Percentiles rank a stretch among this genome's conserved stretches.
These are phyloP conservation scores for Notholithocarpus densiflorus DNA, from an alignment of 306 rosid species.

Conservation along the genomic window DNA sequence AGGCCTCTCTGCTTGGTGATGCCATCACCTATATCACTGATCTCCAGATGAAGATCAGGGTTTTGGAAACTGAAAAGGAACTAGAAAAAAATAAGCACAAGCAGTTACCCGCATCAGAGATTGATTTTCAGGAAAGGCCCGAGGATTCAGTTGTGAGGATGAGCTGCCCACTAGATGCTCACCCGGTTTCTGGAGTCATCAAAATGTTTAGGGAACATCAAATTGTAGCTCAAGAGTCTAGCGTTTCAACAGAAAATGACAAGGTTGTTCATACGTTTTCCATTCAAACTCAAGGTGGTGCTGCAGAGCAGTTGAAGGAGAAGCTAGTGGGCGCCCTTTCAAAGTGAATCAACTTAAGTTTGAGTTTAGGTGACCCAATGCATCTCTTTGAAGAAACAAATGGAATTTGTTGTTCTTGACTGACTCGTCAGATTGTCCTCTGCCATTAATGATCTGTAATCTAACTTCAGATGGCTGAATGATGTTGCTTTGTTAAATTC, in stretches of 20 bases:
- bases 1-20: conserved; percentile 90
- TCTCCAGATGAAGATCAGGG: conserved; percentile 78
- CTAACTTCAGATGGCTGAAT: background rate
- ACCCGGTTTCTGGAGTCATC: conserved; percentile 73
- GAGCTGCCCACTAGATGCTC: conserved; percentile 67
- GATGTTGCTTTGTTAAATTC: background rate
- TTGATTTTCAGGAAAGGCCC: conserved; percentile 69
- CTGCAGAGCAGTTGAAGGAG: conserved; percentile 71
- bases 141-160: conserved; percentile 73
- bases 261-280: conserved; percentile 71
- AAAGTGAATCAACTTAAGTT: conserved; percentile 27
- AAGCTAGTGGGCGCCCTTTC: conserved; percentile 66
- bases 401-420: conserved; percentile 9
- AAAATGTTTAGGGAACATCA: conserved; percentile 60
- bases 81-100: conserved; percentile 39
- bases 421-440: background rate
- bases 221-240: conserved; percentile 58
- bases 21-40: conserved; percentile 82
- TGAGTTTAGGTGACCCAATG: conserved; percentile 16
- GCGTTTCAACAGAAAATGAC: conserved; percentile 45
- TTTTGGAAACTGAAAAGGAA: conserved; percentile 72
- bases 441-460: background rate
- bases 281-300: conserved; percentile 59
- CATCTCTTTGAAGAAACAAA: conserved; percentile 5
- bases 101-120: conserved; percentile 42